phyloP scores from a whole-genome alignment of 2,329 filamentous ascomycete genomes.

The Kalaharituber pfeilii region DNA sequence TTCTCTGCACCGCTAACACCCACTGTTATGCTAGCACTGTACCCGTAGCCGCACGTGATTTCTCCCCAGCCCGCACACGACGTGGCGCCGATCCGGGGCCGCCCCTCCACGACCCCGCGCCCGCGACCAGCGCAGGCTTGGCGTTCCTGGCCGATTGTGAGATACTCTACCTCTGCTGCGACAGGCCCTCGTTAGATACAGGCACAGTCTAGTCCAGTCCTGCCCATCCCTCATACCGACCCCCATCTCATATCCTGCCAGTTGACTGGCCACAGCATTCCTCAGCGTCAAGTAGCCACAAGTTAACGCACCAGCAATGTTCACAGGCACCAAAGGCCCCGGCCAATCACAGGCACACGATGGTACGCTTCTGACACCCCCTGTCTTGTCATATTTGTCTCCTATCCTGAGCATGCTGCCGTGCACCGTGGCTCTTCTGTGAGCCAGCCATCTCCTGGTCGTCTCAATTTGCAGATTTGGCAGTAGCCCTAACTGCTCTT shows the following conservation, averaged over 20 bases:
- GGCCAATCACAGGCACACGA: constrained; percentile 19
- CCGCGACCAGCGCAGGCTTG: too few relatives aligned
- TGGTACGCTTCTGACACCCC: constrained; percentile 20
- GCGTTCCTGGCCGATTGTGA: too few relatives aligned
- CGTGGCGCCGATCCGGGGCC: background rate
- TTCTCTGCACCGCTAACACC: background rate
- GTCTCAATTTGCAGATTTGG: background rate
- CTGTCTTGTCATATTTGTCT: too few relatives aligned
- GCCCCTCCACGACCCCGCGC: background rate
- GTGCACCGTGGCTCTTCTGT: background rate
- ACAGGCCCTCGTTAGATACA: too few relatives aligned
- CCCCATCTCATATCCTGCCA: background rate
- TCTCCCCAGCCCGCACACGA: background rate
- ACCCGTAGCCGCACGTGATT: background rate
- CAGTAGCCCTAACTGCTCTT: background rate
- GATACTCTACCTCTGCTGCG: too few relatives aligned
- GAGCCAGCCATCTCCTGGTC: background rate
- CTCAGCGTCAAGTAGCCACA: background rate
- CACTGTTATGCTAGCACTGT: too few relatives aligned
- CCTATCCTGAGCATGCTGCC: background rate
- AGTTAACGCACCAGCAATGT: constrained; percentile 16
- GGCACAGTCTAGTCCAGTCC: too few relatives aligned
- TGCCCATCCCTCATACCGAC: background rate
- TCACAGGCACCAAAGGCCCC: constrained; percentile 21
- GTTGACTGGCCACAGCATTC: background rate